Evolutionary conservation across 352 stramenopile species (phyloP).

Genomic region (Phytophthora pisi): DNA sequence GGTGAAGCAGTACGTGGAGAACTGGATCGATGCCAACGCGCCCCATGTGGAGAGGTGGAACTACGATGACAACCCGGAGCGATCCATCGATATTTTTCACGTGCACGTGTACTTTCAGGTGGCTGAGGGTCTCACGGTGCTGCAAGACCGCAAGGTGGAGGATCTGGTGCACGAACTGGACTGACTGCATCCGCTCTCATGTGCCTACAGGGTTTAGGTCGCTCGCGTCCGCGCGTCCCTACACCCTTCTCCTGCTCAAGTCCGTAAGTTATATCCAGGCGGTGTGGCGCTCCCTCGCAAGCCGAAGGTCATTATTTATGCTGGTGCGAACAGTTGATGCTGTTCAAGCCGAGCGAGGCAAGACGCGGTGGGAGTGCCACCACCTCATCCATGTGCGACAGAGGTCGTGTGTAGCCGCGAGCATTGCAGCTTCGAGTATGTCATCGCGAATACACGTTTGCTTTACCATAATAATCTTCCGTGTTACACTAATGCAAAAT

Average conservation of each 20-base stretch:
- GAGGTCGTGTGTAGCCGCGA: neutral
- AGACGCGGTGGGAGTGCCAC: neutral
- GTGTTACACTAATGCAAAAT: too few relatives aligned
- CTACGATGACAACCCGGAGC: conserved; percentile 90
- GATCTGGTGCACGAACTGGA: conserved; percentile 76
- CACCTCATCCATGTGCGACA: neutral
- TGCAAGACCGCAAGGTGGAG: conserved; percentile 68
- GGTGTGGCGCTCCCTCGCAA: conserved; percentile 12
- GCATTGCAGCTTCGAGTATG: neutral
- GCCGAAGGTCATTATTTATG: conserved; percentile 4
- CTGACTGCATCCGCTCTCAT: conserved; percentile 43
- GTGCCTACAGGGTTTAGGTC: conserved; percentile 33
- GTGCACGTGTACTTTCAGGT: conserved; percentile 92
- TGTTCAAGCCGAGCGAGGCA: neutral
- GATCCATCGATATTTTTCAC: conserved; percentile 91
- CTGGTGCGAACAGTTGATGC: neutral
- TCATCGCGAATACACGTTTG: neutral
- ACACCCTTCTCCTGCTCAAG: conserved; percentile 8
- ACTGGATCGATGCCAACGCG: conserved; percentile 87
- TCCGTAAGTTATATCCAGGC: conserved; percentile 38
- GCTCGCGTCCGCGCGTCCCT: conserved; percentile 19
- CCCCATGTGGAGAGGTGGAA: conserved; percentile 81
- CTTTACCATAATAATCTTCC: neutral
- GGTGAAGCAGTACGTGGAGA: conserved; percentile 90
- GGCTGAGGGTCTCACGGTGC: conserved; percentile 49